These are phyloP conservation scores for Alectoria sarmentosa DNA, from an alignment of 495 filamentous ascomycete genomes.

Conservation along the genomic window DNA sequence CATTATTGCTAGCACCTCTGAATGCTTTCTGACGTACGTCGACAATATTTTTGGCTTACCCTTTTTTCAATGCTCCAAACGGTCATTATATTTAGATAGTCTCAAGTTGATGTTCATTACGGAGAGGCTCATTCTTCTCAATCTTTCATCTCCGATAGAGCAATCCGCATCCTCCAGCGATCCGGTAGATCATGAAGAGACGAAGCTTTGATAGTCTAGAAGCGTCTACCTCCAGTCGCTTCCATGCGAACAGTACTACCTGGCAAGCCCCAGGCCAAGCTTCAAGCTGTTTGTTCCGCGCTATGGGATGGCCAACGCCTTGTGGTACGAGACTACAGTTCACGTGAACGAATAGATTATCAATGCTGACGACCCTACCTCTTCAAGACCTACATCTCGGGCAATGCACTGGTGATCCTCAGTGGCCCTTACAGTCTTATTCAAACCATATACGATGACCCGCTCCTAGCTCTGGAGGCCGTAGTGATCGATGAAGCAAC, in stretches of 20 bases:
- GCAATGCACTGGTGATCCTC: constrained; percentile 79
- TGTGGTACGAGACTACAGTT: constrained; percentile 50
- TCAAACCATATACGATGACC: constrained; percentile 87
- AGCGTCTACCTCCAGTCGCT: constrained; percentile 23
- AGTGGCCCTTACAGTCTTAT: constrained; percentile 64
- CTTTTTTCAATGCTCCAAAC: neutral
- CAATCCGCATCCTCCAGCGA: neutral
- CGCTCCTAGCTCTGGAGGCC: constrained; percentile 60
- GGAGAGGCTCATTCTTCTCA: too few species aligned
- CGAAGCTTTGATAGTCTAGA: constrained; percentile 10
- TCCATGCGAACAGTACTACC: constrained; percentile 77
- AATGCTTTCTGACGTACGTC: neutral
- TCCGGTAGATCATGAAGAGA: constrained; percentile 11
- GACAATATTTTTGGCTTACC: neutral
- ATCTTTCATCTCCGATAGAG: neutral
- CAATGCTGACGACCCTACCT: constrained; percentile 18
- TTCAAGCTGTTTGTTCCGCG: constrained; percentile 82
- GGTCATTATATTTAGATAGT: neutral
- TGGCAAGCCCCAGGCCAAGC: constrained; percentile 80
- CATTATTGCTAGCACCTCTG: neutral
- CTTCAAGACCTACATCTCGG: constrained; percentile 76
- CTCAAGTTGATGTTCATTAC: neutral
- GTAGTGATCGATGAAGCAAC: constrained; percentile 71
- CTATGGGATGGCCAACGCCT: constrained; percentile 75
- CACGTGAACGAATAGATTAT: constrained; percentile 7